phyloP scores from a whole-genome alignment of 495 filamentous ascomycete genomes.

The Sphaerosporella brunnea region DNA sequence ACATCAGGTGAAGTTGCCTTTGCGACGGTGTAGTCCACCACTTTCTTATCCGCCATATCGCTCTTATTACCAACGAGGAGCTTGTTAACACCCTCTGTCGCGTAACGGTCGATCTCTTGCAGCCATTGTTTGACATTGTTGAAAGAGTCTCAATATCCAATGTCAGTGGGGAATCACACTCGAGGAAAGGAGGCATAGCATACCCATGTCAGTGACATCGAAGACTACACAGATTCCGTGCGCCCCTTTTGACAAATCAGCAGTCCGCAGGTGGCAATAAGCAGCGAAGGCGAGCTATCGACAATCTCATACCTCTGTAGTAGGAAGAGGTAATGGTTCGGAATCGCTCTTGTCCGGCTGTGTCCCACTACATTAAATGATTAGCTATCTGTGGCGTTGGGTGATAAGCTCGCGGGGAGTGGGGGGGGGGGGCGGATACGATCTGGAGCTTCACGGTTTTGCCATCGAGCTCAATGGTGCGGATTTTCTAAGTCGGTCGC shows the following conservation, averaged over 20 bases:
- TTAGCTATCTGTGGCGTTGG: neutral
- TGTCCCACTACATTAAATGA: constrained; percentile 62
- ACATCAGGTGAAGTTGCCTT: constrained; percentile 43
- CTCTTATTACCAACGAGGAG: constrained; percentile 98
- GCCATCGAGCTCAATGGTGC: constrained; percentile 95
- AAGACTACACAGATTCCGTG: constrained; percentile 99
- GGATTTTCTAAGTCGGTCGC: constrained; percentile 98
- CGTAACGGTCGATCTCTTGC: constrained; percentile 97
- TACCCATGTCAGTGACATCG: constrained; percentile 92
- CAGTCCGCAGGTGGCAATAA: no score
- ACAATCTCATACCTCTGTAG: constrained; percentile 85
- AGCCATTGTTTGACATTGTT: constrained; percentile 99
- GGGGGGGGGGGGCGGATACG: constrained; percentile 38
- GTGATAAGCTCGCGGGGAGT: neutral
- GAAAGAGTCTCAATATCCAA: constrained; percentile 53
- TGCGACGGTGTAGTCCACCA: constrained; percentile 96
- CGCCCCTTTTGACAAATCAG: constrained; percentile 39
- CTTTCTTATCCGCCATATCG: constrained; percentile 99
- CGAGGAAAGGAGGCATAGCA: neutral
- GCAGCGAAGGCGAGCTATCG: no score
- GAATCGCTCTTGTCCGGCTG: constrained; percentile 97
- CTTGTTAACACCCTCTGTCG: constrained; percentile 98
- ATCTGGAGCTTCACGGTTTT: constrained; percentile 99
- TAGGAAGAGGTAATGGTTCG: constrained; percentile 98
- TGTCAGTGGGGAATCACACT: neutral